Conservation (phyloP, 2,329 filamentous ascomycete species). For the Botrytis squamosa region DNA sequence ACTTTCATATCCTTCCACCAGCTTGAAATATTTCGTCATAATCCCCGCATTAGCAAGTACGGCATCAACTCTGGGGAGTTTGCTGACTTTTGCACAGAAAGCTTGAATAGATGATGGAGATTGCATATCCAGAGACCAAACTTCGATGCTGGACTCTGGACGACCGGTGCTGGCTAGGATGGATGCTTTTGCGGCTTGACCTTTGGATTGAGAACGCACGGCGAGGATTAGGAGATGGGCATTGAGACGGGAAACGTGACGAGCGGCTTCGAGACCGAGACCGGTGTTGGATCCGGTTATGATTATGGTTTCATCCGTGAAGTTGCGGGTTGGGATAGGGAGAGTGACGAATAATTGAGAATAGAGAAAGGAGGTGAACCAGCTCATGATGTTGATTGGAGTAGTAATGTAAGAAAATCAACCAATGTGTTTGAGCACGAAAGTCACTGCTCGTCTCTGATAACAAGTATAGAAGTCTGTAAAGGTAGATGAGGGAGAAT, state of each 20-base stretch:
- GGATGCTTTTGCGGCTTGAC: conserved; percentile 37
- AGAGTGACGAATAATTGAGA: conserved; percentile 25
- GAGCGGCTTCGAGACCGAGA: conserved; percentile 40
- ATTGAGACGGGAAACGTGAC: conserved; percentile 39
- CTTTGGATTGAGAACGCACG: conserved; percentile 42
- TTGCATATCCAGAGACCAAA: conserved; percentile 31
- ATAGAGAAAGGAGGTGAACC: conserved; percentile 24
- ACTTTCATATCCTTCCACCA: conserved; percentile 28
- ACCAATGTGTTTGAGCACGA: neutral
- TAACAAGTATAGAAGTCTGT: too few species aligned
- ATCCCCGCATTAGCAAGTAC: conserved; percentile 42
- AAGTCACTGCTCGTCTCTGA: neutral
- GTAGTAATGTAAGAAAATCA: neutral
- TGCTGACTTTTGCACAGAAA: conserved; percentile 26
- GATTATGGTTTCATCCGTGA: conserved; percentile 20
- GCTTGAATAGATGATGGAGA: conserved; percentile 24
- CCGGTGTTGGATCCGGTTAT: conserved; percentile 22
- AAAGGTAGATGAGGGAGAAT: neutral
- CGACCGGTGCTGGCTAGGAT: conserved; percentile 32
- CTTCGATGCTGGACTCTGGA: conserved; percentile 25
- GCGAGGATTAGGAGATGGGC: conserved; percentile 44
- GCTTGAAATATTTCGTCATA: neutral
- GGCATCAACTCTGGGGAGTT: conserved; percentile 45
- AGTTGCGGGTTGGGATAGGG: conserved; percentile 21
- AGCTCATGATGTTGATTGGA: neutral